Base-by-base conservation (phyloP, 257 asterid genomes). In the Nicotiana otophora region DNA sequence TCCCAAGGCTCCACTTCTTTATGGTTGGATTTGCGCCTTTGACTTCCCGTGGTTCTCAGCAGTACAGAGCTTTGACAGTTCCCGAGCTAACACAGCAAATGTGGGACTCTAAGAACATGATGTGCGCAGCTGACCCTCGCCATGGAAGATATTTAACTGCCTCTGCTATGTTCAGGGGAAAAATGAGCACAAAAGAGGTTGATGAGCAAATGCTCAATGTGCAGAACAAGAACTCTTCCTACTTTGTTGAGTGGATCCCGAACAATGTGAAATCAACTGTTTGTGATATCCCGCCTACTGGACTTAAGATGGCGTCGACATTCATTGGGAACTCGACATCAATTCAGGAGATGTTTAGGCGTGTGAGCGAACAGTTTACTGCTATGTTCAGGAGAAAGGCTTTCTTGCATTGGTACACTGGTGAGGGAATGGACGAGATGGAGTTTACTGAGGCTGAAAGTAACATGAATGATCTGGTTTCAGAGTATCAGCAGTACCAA, bases 361-460 rank as follows among this genome's bases (percentile, higher is more conserved):
- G 80, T 48, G 80, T 74, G 4, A 74, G 80, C 0, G 80, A 74
- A 48, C 80, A 74, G 26, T 74, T 74, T n/a, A 74, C 80, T 74
- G 80, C 80, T 48, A 74, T 74, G 80, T 74, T 74, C 14, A 48
- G 80, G 80, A 74, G 80, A 74, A 74, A 74, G 26, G 80, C 80
- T 74, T 74, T 74, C 80, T 74, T 74, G 80, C 80, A 74, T 74
- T 74, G 80, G 80, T 74, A 74, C 42, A 74, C 80, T 7, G 80
- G 80, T 48, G 80, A 74, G 20, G 80, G 80, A 74, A 74, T 74
- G 80, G 80, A 74, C 1, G 80, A 74, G 80, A 74, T 74, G 80
- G 80, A 74, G 80, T 74, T 74, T 1, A 74, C 80, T 0, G 80
- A 74, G 26, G 80, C 80, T 74, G 80, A 74, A 48, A 74, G 80